Conservation (phyloP, 805 yeast genomes). For the Alloascoidea hylecoeti region DNA sequence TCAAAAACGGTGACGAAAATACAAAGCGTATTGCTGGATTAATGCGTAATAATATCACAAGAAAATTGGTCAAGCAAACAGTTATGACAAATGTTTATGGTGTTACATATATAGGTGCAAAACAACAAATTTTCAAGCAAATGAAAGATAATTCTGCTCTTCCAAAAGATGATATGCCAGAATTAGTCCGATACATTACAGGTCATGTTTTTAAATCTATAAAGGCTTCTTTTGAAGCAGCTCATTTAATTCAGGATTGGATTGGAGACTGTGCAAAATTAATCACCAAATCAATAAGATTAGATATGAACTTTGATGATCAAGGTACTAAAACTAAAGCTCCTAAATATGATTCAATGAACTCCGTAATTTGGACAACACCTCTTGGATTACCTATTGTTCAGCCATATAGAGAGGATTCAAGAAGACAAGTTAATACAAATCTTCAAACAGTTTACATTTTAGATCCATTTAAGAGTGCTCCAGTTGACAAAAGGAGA, state of each 20-base stretch:
- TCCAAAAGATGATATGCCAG: slow-evolving; percentile 29
- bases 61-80: slow-evolving; percentile 91
- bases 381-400: slow-evolving; percentile 93
- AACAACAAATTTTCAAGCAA: slow-evolving; percentile 75
- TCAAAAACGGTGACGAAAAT: slow-evolving; percentile 10
- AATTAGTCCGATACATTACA: slow-evolving; percentile 53
- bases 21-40: slow-evolving; percentile 16
- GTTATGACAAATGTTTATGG: slow-evolving; percentile 98
- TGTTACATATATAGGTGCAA: slow-evolving; percentile 88
- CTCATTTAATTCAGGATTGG: slow-evolving; percentile 96
- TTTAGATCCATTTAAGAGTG: slow-evolving; percentile 73
- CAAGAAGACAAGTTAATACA: slow-evolving; percentile 57
- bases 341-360: slow-evolving; percentile 52
- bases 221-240: slow-evolving; percentile 77
- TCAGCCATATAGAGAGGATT: slow-evolving; percentile 78
- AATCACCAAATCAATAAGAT: slow-evolving; percentile 63
- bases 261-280: slow-evolving; percentile 72
- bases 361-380: slow-evolving; percentile 95
- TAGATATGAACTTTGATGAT: slow-evolving; percentile 33
- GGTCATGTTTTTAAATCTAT: slow-evolving; percentile 69
- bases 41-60: slow-evolving; percentile 47
- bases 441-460: slow-evolving; percentile 80
- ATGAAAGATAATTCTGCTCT: slow-evolving; percentile 43
- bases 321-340: slow-evolving; percentile 14
- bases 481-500: slow-evolving; percentile 75